Evolutionary conservation across 139 green algal species (phyloP).

Genomic region (Astrephomene gubernaculifera): DNA sequence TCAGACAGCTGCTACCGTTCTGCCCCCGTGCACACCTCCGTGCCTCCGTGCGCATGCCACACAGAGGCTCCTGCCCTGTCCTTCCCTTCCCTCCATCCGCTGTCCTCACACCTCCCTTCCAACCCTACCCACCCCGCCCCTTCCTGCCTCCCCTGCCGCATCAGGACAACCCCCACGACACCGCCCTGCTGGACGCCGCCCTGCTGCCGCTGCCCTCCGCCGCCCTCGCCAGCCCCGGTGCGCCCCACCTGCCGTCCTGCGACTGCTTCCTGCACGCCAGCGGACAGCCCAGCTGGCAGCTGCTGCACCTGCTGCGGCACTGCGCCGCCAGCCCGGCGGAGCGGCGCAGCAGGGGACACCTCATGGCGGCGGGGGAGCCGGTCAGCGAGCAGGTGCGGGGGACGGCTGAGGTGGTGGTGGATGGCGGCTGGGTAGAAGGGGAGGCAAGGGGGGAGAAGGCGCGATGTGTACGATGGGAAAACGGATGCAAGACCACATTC

Average conservation of each 20-base stretch:
- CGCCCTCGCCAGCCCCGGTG: not conserved
- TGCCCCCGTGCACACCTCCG: too few species aligned
- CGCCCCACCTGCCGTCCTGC: not conserved
- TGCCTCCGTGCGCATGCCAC: too few species aligned
- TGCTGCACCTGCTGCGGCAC: slow-evolving; percentile 58
- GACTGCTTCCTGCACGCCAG: slow-evolving; percentile 64
- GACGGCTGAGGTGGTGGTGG: too few species aligned
- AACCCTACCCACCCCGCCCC: not conserved
- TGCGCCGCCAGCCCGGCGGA: slow-evolving; percentile 37
- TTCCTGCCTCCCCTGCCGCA: not conserved
- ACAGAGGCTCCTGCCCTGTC: too few species aligned
- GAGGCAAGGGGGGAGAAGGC: too few species aligned
- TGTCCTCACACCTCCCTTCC: too few species aligned
- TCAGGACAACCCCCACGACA: slow-evolving; percentile 81
- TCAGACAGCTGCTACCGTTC: too few species aligned
- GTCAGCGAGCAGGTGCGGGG: slow-evolving; percentile 25
- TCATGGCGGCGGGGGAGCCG: slow-evolving; percentile 16
- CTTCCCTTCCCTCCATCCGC: too few species aligned
- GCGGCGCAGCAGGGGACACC: not conserved
- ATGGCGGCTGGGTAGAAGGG: too few species aligned
- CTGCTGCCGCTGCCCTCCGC: slow-evolving; percentile 25
- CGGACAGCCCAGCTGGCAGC: slow-evolving; percentile 68
- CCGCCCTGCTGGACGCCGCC: slow-evolving; percentile 48
- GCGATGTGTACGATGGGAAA: too few species aligned
- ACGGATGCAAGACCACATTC: too few species aligned